Evolutionary conservation across 345 rosid species (phyloP).

Genomic region (Citrus medica): DNA sequence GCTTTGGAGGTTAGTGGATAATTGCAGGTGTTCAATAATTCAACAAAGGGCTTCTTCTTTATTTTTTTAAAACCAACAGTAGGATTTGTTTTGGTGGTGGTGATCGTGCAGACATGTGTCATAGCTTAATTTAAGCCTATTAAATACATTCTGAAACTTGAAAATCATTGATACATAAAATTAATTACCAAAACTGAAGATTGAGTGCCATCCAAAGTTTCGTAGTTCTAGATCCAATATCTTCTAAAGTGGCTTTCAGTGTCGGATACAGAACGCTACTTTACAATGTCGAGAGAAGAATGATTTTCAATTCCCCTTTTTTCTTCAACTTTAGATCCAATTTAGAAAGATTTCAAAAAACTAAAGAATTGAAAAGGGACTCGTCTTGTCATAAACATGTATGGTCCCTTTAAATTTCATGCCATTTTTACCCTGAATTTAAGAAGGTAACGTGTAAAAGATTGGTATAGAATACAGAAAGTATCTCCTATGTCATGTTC

Average conservation of each 20-base stretch:
- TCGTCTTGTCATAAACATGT: background rate
- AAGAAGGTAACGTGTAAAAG: background rate
- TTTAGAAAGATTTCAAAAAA: background rate
- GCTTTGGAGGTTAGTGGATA: background rate
- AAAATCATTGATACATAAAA: background rate
- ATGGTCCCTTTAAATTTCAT: background rate
- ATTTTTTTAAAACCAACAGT: too few relatives aligned
- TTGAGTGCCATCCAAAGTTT: background rate
- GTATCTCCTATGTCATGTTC: conserved; percentile 5
- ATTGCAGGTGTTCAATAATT: background rate
- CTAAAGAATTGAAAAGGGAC: background rate
- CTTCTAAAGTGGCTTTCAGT: background rate
- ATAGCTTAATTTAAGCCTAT: background rate
- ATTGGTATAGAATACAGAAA: background rate
- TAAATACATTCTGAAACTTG: background rate
- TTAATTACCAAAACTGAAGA: background rate
- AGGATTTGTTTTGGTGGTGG: background rate
- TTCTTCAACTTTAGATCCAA: background rate
- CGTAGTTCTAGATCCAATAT: background rate
- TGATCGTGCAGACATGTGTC: background rate
- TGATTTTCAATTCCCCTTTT: background rate
- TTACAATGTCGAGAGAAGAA: background rate
- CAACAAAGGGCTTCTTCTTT: too few relatives aligned
- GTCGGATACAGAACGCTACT: background rate
- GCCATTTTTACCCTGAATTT: background rate